phyloP scores from a whole-genome alignment of 176 grass and related monocot genomes.

The Avena sativa region DNA sequence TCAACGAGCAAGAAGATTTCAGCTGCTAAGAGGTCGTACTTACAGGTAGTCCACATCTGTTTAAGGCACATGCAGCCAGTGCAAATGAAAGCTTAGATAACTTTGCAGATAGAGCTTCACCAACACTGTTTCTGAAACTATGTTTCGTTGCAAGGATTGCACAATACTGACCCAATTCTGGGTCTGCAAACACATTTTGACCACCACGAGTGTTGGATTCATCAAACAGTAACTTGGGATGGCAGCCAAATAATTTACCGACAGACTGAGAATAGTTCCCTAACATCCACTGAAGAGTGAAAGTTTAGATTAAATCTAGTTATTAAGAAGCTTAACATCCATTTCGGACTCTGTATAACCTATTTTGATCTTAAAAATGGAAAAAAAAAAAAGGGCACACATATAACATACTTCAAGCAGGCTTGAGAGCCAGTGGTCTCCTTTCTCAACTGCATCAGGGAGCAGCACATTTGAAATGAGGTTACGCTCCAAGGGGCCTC shows the following conservation, averaged over 20 bases:
- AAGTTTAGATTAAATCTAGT: conserved; percentile 44
- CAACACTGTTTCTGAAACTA: conserved; percentile 82
- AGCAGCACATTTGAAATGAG: conserved; percentile 85
- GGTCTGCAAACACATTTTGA: conserved; percentile 65
- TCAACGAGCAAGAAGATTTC: conserved; percentile 5
- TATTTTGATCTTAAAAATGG: conserved; percentile 34
- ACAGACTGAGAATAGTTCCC: conserved; percentile 80
- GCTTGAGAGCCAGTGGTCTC: conserved; percentile 88
- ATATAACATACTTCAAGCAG: conserved; percentile 78
- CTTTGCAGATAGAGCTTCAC: conserved; percentile 68
- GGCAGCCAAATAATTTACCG: conserved; percentile 59
- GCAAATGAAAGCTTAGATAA: conserved; percentile 76
- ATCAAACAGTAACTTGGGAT: conserved; percentile 45
- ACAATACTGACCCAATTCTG: conserved; percentile 84
- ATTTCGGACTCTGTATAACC: conserved; percentile 29
- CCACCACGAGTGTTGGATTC: conserved; percentile 38
- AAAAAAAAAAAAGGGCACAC: conserved; percentile 37
- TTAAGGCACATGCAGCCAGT: conserved; percentile 66
- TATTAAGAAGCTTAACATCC: conserved; percentile 48
- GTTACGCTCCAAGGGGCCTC: conserved; percentile 74
- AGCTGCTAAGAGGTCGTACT: conserved; percentile 50
- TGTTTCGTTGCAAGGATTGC: conserved; percentile 69
- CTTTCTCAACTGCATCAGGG: conserved; percentile 80
- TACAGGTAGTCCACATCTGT: conserved; percentile 91
- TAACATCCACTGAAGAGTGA: conserved; percentile 81